Conservation (phyloP, 1,284 basidiomycete genomes). For the Cryptococcus hybrid region DNA sequence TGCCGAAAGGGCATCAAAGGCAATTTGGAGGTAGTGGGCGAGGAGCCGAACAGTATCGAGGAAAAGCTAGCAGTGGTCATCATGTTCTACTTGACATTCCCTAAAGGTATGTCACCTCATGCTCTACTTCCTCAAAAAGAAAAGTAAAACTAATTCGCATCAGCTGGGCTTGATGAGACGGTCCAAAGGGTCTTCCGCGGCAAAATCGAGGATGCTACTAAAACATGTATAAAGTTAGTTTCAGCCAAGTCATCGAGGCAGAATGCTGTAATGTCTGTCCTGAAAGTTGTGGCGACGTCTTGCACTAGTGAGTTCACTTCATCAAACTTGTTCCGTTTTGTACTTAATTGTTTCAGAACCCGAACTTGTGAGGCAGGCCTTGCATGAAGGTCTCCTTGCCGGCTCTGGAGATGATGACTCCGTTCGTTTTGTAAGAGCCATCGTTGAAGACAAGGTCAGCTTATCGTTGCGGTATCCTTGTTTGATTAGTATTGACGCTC, state of each 20-base stretch:
- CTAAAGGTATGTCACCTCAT: not conserved
- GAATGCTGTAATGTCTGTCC: not conserved
- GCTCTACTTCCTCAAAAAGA: too few relatives aligned
- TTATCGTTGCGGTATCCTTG: not conserved
- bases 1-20: not conserved
- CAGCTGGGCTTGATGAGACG: not conserved
- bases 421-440: slow-evolving; percentile 5
- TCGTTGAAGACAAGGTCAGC: slow-evolving; percentile 12
- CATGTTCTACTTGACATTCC: not conserved
- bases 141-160: not conserved
- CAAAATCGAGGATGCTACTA: not conserved
- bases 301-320: not conserved
- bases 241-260: not conserved
- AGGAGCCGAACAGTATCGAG: not conserved
- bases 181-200: not conserved
- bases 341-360: not conserved
- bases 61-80: not conserved
- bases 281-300: not conserved
- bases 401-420: not conserved
- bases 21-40: not conserved
- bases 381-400: not conserved
- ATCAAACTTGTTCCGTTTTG: not conserved
- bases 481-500: not conserved
- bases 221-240: not conserved
- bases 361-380: not conserved